Evolutionary conservation across 495 filamentous ascomycete genomes (phyloP).

Genomic region (Penicillium paxilli): DNA sequence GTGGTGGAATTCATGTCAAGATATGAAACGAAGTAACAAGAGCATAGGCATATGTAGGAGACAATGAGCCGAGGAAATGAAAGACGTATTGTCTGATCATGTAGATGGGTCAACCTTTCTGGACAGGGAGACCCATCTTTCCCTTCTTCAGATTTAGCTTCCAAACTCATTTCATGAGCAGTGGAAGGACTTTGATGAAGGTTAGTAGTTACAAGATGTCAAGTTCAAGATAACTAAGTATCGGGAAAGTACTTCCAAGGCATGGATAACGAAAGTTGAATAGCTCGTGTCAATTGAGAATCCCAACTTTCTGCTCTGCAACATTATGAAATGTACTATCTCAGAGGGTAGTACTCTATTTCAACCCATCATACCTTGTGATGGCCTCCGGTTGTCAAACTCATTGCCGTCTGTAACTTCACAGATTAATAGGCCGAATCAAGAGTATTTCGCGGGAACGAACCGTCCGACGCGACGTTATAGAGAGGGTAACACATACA

Average conservation of each 20-base stretch:
- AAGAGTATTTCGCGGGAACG: neutral
- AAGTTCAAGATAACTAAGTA: too few species aligned
- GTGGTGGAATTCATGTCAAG: conserved; percentile 62
- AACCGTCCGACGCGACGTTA: neutral
- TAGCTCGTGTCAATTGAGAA: too few species aligned
- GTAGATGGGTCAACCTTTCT: conserved; percentile 10
- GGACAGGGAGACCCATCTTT: neutral
- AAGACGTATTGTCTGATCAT: conserved; percentile 52
- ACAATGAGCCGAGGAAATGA: conserved; percentile 48
- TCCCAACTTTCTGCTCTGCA: too few species aligned
- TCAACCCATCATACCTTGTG: neutral
- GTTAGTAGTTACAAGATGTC: too few species aligned
- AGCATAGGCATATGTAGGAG: conserved; percentile 50
- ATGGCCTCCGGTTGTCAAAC: neutral
- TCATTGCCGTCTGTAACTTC: neutral
- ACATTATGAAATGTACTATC: neutral
- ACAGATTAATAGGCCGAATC: neutral
- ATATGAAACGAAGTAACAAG: conserved; percentile 53
- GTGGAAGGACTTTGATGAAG: too few species aligned
- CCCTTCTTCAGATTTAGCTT: neutral
- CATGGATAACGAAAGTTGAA: too few species aligned
- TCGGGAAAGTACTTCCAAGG: too few species aligned
- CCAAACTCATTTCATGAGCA: neutral
- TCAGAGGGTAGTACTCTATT: neutral
- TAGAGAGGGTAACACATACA: neutral